A percentile compares a stretch with the other conserved stretches of the same genome.
phyloP scores from a whole-genome alignment of 2,329 filamentous ascomycete species.

The Pseudogymnoascus sp. region DNA sequence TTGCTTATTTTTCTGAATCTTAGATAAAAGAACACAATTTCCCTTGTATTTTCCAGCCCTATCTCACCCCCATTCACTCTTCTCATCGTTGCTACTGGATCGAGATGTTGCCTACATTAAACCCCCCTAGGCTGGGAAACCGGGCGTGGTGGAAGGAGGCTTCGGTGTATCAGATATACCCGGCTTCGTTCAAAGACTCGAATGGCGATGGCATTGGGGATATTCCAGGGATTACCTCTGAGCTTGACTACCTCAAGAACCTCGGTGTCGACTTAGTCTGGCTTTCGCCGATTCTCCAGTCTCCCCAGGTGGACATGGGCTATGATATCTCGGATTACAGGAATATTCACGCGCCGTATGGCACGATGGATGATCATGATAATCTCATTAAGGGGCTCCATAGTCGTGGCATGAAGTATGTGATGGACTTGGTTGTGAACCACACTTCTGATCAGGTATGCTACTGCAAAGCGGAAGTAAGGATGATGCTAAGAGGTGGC shows the following conservation, averaged over 20 bases:
- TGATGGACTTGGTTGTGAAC: constrained; percentile 70
- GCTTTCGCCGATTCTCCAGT: constrained; percentile 60
- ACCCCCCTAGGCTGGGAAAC: background rate
- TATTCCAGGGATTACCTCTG: constrained; percentile 54
- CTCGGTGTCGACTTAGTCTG: constrained; percentile 60
- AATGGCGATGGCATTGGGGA: constrained; percentile 55
- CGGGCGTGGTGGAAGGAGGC: constrained; percentile 36
- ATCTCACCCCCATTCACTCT: background rate
- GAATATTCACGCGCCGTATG: constrained; percentile 58
- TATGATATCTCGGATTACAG: constrained; percentile 66
- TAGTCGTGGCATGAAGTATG: constrained; percentile 53
- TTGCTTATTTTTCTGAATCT: background rate
- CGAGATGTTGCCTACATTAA: background rate
- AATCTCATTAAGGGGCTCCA: constrained; percentile 53
- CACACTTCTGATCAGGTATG: constrained; percentile 48
- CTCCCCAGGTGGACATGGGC: constrained; percentile 62
- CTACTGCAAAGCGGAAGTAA: background rate
- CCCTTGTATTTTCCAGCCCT: background rate
- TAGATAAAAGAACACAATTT: background rate
- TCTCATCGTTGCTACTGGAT: background rate
- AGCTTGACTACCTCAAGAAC: constrained; percentile 53
- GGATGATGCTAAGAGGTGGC: constrained; percentile 29
- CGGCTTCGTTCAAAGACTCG: constrained; percentile 49
- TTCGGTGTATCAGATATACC: constrained; percentile 51
- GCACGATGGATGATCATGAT: constrained; percentile 60